Evolutionary conservation across 768 basidiomycete genomes (phyloP), one percentile per base, ranked within the genome.

Genomic region (Daedaleopsis sinensis): DNA sequence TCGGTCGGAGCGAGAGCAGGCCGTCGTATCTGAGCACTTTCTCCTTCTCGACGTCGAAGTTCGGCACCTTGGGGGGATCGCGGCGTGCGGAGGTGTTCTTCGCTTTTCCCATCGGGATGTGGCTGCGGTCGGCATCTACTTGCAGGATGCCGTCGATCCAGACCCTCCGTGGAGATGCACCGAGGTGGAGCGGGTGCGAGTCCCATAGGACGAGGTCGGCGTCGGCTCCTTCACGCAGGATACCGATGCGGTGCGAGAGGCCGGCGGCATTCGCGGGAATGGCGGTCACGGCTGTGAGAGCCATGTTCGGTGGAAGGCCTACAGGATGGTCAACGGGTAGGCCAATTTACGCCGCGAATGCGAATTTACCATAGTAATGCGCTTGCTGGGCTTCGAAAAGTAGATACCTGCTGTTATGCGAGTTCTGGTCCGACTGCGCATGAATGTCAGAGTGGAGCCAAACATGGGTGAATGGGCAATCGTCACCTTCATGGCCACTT

Each of bases 81-180:
- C 79, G 79, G 49, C 76, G 73, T 19, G 56, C 62, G 12, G 61
- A 11, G 7, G 59, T 61, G 13, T 68, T 64, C 58, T 75, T 72
- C 15, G 64, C 68, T n/a, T 62, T 64, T 43, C 67, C 64, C 48
- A 71, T 52, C 52, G 65, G 58, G 60, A 67, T 57, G 32, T 62
- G 61, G 32, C 63, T 52, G 38, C 62, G 59, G 5, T 66, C 18
- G 80, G 80, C n/a, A 76, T 72, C 50, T 78, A 90, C 79, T 67
- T 96, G 93, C 4, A 85, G 70, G 59, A 93, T 86, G 1, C 94
- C 94, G 71, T 97, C 94, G 65, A 96, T 91, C 80, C 88, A 96
- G 27, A 91, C 81, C 68, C 82, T 82, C 44, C 71, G 73, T 1
- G 82, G 82, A 0, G 80, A 80, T 8, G 81, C 82, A 55, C 81